Percentiles rank a stretch among this genome's conserved stretches.
Evolutionary conservation across 805 yeast genomes (phyloP).

Genomic region (Myxozyma lipomycoides): DNA sequence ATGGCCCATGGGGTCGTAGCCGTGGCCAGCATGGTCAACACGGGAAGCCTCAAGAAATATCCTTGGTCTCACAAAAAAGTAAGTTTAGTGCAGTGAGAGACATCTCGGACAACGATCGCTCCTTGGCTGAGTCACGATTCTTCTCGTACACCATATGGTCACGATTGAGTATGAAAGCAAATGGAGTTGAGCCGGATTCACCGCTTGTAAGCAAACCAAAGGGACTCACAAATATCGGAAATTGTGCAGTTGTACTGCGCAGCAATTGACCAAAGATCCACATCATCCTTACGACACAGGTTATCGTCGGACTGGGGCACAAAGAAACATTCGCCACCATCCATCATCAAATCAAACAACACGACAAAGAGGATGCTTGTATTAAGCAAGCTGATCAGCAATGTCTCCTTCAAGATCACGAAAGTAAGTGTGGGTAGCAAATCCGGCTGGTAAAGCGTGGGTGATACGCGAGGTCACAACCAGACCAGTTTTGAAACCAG

Average conservation of each 20-base stretch:
- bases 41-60: slow-evolving; percentile 84
- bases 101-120: slow-evolving; percentile 79
- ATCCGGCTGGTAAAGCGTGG: slow-evolving; percentile 94
- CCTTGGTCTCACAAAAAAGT: slow-evolving; percentile 59
- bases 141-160: slow-evolving; percentile 80
- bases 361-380: slow-evolving; percentile 67
- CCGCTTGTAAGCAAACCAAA: slow-evolving; percentile 60
- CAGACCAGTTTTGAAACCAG: slow-evolving; percentile 79
- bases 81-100: slow-evolving; percentile 70
- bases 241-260: slow-evolving; percentile 43
- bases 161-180: slow-evolving; percentile 70
- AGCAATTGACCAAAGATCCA: slow-evolving; percentile 67
- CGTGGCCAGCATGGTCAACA: slow-evolving; percentile 94
- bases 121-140: slow-evolving; percentile 57
- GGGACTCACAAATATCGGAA: slow-evolving; percentile 42
- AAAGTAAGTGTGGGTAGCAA: slow-evolving; percentile 71
- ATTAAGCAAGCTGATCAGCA: slow-evolving; percentile 81
- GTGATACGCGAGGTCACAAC: slow-evolving; percentile 91
- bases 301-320: slow-evolving; percentile 51
- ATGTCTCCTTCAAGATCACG: slow-evolving; percentile 79
- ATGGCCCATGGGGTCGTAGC: slow-evolving; percentile 83
- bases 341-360: slow-evolving; percentile 76
- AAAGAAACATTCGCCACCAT: slow-evolving; percentile 79
- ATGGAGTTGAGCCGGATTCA: slow-evolving; percentile 63
- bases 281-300: slow-evolving; percentile 67